Conservation (phyloP, 2,329 filamentous ascomycete species). For the Magnaporthiopsis poae region DNA sequence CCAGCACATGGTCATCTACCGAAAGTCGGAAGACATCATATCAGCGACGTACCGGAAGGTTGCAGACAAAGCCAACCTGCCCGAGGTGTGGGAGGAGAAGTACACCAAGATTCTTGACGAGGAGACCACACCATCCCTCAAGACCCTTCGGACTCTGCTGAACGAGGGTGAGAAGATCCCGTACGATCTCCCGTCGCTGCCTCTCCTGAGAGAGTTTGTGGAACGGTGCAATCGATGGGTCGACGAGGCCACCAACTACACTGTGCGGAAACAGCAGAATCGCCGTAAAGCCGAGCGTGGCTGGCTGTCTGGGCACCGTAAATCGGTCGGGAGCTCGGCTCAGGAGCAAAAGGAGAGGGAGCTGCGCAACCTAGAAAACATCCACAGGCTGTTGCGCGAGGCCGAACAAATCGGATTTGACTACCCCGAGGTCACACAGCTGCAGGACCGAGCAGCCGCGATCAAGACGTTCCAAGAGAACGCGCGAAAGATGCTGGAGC, state of each 20-base stretch:
- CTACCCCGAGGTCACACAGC: constrained; percentile 75
- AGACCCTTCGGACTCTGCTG: constrained; percentile 71
- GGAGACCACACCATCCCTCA: constrained; percentile 74
- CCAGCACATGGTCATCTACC: constrained; percentile 67
- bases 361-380: constrained; percentile 77
- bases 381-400: constrained; percentile 71
- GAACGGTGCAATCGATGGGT: constrained; percentile 96
- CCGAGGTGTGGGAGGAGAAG: constrained; percentile 84
- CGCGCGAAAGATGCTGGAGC: constrained; percentile 60
- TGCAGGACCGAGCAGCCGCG: constrained; percentile 74
- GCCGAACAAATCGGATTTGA: constrained; percentile 87
- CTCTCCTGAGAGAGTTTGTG: constrained; percentile 77
- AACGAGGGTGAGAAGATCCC: constrained; percentile 95
- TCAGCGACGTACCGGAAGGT: constrained; percentile 61
- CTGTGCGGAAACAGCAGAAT: constrained; percentile 93
- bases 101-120: constrained; percentile 76
- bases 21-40: constrained; percentile 65
- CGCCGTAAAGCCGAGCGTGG: constrained; percentile 87
- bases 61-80: constrained; percentile 73
- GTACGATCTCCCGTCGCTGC: constrained; percentile 73
- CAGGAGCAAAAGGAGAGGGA: constrained; percentile 77
- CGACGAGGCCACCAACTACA: constrained; percentile 91
- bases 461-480: constrained; percentile 77
- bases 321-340: constrained; percentile 46
- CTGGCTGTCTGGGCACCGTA: constrained; percentile 65